Evolutionary conservation across 2,329 filamentous ascomycete species (phyloP), one percentile per base, ranked within the genome.

Genomic region (Beauveria sp.): DNA sequence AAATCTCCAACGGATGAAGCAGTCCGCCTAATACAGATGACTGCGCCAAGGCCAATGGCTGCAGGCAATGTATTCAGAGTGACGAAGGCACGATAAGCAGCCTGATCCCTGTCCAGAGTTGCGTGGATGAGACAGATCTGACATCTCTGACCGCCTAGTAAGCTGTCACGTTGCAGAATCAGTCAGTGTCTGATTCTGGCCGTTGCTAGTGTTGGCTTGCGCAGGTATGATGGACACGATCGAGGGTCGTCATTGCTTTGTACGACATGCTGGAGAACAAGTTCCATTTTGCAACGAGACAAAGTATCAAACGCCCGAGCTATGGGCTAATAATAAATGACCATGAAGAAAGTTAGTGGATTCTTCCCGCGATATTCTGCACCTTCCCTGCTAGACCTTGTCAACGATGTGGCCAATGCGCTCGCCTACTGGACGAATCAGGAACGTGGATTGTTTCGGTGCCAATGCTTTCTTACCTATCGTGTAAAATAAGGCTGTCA

Each of bases 101-200:
- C 43, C 20, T 40, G 16, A 26, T 42, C 31, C 45, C 26, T 6
- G 51, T 20, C 12, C 5, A 48, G 28, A 24, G 22, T 26, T 16
- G 28, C 26, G 24, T 58, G 20, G 43, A 31, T 58, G 45, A 58
- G 55, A 58, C 45, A 58, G 55, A 58, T 49, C 31, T 28, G 43
- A 16, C 31, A 22, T 58, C 12, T 20, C 3, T 14, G 24, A 24
- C 31, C 12, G 12, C 43, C 20, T 28, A 20, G 14, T n/a, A 3
- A 57, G 12, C 34, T 38, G 12, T 14, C 28, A 48, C 12, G 31
- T 49, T 48, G n/a, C 55, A 58, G 55, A 49, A 48, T 20, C 40
- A 5, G 24, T 20, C 40, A 5, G 24, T 46, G 54, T 20, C n/a
- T 22, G n/a, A 48, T 48, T 16, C 22, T 31, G 9, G 40, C 7